Base-by-base conservation (phyloP, 1,284 basidiomycete species). In the Tetrapyrgos nigripes region DNA sequence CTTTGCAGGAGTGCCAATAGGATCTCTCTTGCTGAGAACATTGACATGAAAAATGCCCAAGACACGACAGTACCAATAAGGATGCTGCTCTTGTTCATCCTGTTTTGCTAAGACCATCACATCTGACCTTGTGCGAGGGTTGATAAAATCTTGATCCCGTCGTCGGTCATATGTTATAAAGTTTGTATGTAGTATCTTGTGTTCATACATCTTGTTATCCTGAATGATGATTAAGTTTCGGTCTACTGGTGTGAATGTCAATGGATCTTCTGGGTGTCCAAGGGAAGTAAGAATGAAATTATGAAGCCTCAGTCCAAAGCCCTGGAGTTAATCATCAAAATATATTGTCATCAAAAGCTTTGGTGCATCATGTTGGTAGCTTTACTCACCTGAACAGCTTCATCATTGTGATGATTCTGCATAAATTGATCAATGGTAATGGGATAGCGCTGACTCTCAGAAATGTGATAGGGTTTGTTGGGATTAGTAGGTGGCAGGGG, bases 131-230 rank as follows among this genome's bases (percentile, higher is more conserved):
- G 33, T 59, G 1, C 11, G 3, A 0, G 67, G 61, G 17, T 66
- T 69, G 11, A 74, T 47, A 1, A 61, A 58, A 46, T 75, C 71
- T 51, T 72, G 66, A n/a, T 62, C 58, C 0, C 53, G 53, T 9
- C 37, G 51, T 2, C 71, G 56, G 53, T 75, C 56, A 23, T 75
- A 74, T 0, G 68, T 71, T 0, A 64, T 74, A 44, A 66, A 73
- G 37, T 73, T 72, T 50, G 71, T 31, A 0, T 35, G 31, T 2
- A 70, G 53, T 0, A 63, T 63, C 14, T 67, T 65, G 35, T 64
- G 60, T 0, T 17, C 11, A 27, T 66, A 72, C 1, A 69, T 53
- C 9, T n/a, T 14, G 19, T 68, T 63, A 9, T 54, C 43, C 0
- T 58, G 23, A 2, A 70, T 49, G 6, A 28, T 44, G 3, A 70